A percentile compares a stretch with the other conserved stretches of the same genome.
These are phyloP conservation scores for Cronartium ribicola DNA, from an alignment of 1,284 basidiomycete genomes.

Conservation along the genomic window DNA sequence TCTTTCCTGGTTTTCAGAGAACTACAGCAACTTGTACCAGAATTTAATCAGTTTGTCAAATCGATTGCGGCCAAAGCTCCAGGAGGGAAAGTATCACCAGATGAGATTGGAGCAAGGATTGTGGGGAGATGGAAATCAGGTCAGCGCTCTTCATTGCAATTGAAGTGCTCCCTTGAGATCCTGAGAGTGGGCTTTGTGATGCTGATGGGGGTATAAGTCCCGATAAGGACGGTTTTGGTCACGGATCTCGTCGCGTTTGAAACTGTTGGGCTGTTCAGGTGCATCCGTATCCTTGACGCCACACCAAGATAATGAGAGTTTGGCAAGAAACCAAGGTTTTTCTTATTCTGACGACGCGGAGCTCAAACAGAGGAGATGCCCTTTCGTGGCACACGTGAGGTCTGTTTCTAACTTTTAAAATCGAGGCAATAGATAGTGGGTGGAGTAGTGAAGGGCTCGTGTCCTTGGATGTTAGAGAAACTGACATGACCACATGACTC, in stretches of 20 bases:
- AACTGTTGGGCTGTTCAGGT: slow-evolving; percentile 7
- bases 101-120: slow-evolving; percentile 38
- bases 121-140: slow-evolving; percentile 43
- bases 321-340: slow-evolving; percentile 23
- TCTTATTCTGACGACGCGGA: slow-evolving; percentile 32
- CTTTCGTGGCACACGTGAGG: slow-evolving; percentile 40
- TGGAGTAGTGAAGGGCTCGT: no score
- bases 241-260: no score
- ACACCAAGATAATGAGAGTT: slow-evolving; percentile 22
- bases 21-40: slow-evolving; percentile 37
- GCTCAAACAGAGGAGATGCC: slow-evolving; percentile 32
- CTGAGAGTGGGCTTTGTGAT: no score
- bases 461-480: no score
- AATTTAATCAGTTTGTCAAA: slow-evolving; percentile 30
- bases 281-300: slow-evolving; percentile 28
- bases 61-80: slow-evolving; percentile 15
- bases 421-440: no score
- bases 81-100: slow-evolving; percentile 9
- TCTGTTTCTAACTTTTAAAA: no score
- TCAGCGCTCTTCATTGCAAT: background rate
- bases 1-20: slow-evolving; percentile 36
- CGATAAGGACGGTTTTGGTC: no score
- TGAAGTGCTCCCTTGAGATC: background rate
- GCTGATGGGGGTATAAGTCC: no score
- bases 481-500: background rate